A percentile compares a stretch with the other conserved stretches of the same genome.
Evolutionary conservation across 1,284 basidiomycete genomes (phyloP).

Genomic region (Malassezia pachydermatis): DNA sequence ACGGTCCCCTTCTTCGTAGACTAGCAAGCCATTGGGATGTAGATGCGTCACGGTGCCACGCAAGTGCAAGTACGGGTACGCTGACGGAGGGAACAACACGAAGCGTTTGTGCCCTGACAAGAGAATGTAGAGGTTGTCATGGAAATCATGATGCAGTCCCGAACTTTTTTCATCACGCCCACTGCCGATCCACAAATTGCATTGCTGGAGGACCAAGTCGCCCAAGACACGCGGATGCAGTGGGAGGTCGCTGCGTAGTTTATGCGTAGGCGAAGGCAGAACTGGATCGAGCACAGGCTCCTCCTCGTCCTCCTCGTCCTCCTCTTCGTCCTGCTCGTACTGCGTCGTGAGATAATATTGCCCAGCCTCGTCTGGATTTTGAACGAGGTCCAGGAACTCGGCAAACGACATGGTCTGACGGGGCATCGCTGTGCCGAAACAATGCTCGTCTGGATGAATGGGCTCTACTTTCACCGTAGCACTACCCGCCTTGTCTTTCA

Average conservation of each 20-base stretch:
- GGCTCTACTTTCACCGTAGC: slow-evolving; percentile 43
- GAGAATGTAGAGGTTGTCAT: slow-evolving; percentile 46
- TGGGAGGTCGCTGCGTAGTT: slow-evolving; percentile 36
- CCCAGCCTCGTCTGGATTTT: slow-evolving; percentile 22
- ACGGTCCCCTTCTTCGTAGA: slow-evolving; percentile 22
- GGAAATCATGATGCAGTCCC: slow-evolving; percentile 46
- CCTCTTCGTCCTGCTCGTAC: slow-evolving; percentile 27
- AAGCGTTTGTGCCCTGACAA: slow-evolving; percentile 44
- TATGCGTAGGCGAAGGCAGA: slow-evolving; percentile 37
- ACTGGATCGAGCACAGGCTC: slow-evolving; percentile 32
- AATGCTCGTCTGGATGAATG: slow-evolving; percentile 23
- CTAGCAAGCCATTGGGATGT: slow-evolving; percentile 40
- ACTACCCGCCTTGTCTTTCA: slow-evolving; percentile 25
- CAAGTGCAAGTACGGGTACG: slow-evolving; percentile 31
- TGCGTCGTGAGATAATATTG: slow-evolving; percentile 46
- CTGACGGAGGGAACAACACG: slow-evolving; percentile 42
- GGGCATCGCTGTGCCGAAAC: slow-evolving; percentile 37
- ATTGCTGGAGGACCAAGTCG: slow-evolving; percentile 42
- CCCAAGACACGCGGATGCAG: slow-evolving; percentile 36
- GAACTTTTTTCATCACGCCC: slow-evolving; percentile 31
- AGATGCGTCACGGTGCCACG: slow-evolving; percentile 28
- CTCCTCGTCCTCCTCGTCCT: slow-evolving; percentile 17
- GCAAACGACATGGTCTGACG: slow-evolving; percentile 24
- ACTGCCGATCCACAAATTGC: slow-evolving; percentile 45
- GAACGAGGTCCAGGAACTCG: slow-evolving; percentile 29